phyloP scores from a whole-genome alignment of 2,329 filamentous ascomycete genomes.

The Aaosphaeria arxii region DNA sequence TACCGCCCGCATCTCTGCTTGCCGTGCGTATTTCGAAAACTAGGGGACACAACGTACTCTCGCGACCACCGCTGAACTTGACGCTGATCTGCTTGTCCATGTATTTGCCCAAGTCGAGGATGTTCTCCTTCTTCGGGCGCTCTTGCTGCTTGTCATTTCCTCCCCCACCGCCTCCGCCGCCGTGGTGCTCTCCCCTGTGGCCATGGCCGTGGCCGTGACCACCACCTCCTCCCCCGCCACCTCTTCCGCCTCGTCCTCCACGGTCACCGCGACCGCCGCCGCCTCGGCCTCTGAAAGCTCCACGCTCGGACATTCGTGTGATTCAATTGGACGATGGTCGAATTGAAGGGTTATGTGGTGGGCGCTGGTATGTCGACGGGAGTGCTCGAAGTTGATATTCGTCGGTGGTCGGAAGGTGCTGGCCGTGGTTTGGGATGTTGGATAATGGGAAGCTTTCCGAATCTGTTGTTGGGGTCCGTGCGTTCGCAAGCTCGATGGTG shows the following conservation, averaged over 20 bases:
- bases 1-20: not conserved
- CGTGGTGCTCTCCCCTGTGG: slow-evolving; percentile 21
- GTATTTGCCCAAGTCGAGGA: slow-evolving; percentile 91
- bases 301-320: slow-evolving; percentile 53
- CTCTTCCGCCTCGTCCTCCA: slow-evolving; percentile 40
- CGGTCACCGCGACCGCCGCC: slow-evolving; percentile 34
- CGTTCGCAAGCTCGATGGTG: no score
- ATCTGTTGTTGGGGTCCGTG: no score
- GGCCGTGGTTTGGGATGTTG: no score
- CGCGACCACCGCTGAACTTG: slow-evolving; percentile 93
- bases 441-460: no score
- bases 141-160: slow-evolving; percentile 44
- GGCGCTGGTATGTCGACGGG: no score
- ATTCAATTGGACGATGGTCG: slow-evolving; percentile 2
- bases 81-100: slow-evolving; percentile 95
- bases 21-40: not conserved
- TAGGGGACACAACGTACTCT: slow-evolving; percentile 57
- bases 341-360: no score
- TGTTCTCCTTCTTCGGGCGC: slow-evolving; percentile 96
- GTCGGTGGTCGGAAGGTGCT: no score
- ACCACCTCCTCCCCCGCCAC: slow-evolving; percentile 41
- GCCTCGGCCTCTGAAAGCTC: slow-evolving; percentile 51
- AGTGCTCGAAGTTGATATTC: no score
- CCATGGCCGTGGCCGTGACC: no score
- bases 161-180: slow-evolving; percentile 22